A percentile compares a stretch with the other conserved stretches of the same genome.
Conservation (phyloP, 306 rosid genomes). For the Ormosia emarginata region DNA sequence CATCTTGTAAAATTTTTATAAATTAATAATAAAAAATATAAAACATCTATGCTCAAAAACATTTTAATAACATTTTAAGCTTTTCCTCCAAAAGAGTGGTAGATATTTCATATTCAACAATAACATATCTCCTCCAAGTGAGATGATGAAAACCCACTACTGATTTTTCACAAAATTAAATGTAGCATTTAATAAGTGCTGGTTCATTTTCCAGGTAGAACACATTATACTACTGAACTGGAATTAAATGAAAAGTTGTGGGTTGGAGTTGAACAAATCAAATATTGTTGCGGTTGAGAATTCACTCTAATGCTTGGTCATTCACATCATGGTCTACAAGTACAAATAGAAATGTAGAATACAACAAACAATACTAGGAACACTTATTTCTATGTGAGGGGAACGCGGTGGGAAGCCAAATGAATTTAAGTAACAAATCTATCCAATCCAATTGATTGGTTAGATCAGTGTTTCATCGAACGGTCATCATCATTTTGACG, state of each 20-base stretch:
- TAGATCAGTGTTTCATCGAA: conserved; percentile 42
- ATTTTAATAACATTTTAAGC: too few relatives aligned
- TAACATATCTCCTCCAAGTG: neutral
- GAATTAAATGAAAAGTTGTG: conserved; percentile 24
- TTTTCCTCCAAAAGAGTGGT: neutral
- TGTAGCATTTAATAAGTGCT: neutral
- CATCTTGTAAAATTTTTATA: too few relatives aligned
- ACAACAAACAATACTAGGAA: neutral
- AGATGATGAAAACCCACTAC: neutral
- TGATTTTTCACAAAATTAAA: neutral
- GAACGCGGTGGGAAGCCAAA: conserved; percentile 14
- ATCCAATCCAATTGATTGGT: neutral
- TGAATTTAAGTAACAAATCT: conserved; percentile 15
- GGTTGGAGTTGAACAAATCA: conserved; percentile 32
- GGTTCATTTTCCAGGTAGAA: neutral
- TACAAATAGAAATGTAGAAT: neutral
- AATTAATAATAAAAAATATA: too few relatives aligned
- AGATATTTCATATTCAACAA: neutral
- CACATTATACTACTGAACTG: neutral
- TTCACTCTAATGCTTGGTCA: conserved; percentile 31
- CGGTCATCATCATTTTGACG: conserved; percentile 80
- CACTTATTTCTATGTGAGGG: conserved; percentile 1
- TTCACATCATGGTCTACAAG: conserved; percentile 29
- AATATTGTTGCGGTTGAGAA: conserved; percentile 15
- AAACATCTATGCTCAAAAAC: too few relatives aligned